Evolutionary conservation across 495 filamentous ascomycete species (phyloP).

Genomic region (Trichoderma erinaceum): DNA sequence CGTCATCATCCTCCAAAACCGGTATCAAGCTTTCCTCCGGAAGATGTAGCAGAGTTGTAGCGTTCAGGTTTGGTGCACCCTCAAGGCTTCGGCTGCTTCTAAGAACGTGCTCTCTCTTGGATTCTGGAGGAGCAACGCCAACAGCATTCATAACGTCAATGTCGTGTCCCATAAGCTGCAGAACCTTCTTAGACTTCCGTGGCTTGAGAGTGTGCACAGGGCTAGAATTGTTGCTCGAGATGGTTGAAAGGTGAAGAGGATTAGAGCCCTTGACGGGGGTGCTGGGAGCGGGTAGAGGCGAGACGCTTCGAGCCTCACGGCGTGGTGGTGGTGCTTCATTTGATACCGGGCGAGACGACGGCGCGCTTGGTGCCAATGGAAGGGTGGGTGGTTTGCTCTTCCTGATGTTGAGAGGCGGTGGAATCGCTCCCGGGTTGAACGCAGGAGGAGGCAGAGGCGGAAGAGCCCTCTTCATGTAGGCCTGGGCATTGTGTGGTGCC

Average conservation of each 20-base stretch:
- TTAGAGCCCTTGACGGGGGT: background rate
- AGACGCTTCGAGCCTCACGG: background rate
- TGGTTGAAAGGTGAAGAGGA: background rate
- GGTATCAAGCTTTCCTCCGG: slow-evolving; percentile 1
- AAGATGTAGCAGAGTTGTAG: background rate
- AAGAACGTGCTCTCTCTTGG: background rate
- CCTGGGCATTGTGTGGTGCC: background rate
- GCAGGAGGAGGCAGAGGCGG: slow-evolving; percentile 1
- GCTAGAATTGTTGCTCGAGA: background rate
- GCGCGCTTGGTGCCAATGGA: background rate
- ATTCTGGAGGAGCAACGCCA: background rate
- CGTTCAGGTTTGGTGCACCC: background rate
- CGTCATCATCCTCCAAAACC: background rate
- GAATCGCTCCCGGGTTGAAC: background rate
- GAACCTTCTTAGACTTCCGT: background rate
- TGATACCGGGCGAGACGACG: background rate
- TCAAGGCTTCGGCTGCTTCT: slow-evolving; percentile 1
- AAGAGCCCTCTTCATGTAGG: background rate
- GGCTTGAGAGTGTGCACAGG: background rate
- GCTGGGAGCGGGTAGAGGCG: background rate
- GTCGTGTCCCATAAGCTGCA: slow-evolving; percentile 11
- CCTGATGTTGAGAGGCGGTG: slow-evolving; percentile 9
- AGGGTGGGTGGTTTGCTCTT: background rate
- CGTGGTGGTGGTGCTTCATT: background rate
- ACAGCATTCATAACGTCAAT: slow-evolving; percentile 4